Evolutionary conservation across 352 stramenopile species (phyloP).

Genomic region (Phytophthora ohioensis): DNA sequence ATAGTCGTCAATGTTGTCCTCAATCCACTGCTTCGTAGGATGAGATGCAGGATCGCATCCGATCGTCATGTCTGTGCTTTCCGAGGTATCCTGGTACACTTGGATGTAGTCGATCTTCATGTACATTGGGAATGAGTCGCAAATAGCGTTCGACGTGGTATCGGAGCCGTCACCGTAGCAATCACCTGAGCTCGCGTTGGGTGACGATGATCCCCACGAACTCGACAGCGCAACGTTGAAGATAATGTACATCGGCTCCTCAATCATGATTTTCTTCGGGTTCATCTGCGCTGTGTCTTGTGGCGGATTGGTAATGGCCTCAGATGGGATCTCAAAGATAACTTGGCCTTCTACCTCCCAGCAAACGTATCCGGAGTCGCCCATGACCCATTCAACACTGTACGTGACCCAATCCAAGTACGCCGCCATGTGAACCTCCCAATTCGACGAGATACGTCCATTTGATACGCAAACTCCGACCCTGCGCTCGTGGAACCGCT

Average conservation of each 20-base stretch:
- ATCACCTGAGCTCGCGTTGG: constrained; percentile 45
- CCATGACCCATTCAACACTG: constrained; percentile 55
- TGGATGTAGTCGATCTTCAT: constrained; percentile 75
- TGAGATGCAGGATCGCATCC: constrained; percentile 64
- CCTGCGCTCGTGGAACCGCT: constrained; percentile 52
- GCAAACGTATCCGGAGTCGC: constrained; percentile 60
- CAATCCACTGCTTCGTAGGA: constrained; percentile 69
- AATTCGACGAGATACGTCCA: constrained; percentile 81
- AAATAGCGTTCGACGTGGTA: constrained; percentile 48
- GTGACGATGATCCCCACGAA: constrained; percentile 79
- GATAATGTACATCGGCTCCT: constrained; percentile 93
- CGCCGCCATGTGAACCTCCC: constrained; percentile 65
- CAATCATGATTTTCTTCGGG: constrained; percentile 66
- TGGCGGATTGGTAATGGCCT: constrained; percentile 36
- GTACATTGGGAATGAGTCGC: constrained; percentile 73
- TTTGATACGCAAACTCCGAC: constrained; percentile 71
- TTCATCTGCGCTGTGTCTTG: constrained; percentile 41
- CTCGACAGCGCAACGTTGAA: constrained; percentile 93
- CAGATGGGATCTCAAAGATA: constrained; percentile 64
- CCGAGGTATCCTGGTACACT: constrained; percentile 55
- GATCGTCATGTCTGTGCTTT: constrained; percentile 55
- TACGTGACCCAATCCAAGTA: constrained; percentile 85
- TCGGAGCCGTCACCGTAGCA: constrained; percentile 60
- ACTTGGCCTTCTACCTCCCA: constrained; percentile 63
- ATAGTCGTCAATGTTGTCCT: constrained; percentile 65